Evolutionary conservation across 768 basidiomycete genomes (phyloP).

Genomic region (Suillus hirtellus): DNA sequence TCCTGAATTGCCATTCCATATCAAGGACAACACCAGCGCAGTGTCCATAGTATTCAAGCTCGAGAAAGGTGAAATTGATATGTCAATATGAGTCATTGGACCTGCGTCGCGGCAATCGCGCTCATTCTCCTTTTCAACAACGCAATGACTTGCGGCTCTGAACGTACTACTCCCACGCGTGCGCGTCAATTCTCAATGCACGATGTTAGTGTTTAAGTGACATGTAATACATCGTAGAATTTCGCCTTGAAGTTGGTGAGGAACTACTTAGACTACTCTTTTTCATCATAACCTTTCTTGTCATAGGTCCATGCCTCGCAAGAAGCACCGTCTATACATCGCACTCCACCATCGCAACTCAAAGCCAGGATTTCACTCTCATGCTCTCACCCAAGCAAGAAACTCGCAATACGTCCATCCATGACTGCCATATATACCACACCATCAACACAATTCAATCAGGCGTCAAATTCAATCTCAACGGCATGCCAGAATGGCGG

Average conservation of each 20-base stretch:
- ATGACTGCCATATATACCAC: neutral
- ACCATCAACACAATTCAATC: neutral
- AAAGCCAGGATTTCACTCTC: neutral
- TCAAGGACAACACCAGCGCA: no score
- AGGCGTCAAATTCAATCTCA: constrained; percentile 2
- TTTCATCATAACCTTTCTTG: neutral
- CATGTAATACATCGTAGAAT: neutral
- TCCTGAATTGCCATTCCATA: no score
- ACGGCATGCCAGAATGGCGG: constrained; percentile 1
- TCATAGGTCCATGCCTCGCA: neutral
- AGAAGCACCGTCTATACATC: neutral
- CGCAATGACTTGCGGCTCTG: neutral
- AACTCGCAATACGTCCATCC: neutral
- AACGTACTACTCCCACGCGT: neutral
- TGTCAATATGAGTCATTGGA: no score
- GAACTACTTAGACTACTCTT: neutral
- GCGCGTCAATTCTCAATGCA: neutral
- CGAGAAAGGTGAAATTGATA: no score
- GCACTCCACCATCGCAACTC: neutral
- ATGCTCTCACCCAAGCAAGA: neutral
- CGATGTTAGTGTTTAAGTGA: neutral
- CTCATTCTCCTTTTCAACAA: no score
- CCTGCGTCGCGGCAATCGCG: no score
- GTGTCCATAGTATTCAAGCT: no score
- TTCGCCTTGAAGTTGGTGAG: neutral